phyloP scores from a whole-genome alignment of 2,329 filamentous ascomycete genomes.

The Epichloe baconii region DNA sequence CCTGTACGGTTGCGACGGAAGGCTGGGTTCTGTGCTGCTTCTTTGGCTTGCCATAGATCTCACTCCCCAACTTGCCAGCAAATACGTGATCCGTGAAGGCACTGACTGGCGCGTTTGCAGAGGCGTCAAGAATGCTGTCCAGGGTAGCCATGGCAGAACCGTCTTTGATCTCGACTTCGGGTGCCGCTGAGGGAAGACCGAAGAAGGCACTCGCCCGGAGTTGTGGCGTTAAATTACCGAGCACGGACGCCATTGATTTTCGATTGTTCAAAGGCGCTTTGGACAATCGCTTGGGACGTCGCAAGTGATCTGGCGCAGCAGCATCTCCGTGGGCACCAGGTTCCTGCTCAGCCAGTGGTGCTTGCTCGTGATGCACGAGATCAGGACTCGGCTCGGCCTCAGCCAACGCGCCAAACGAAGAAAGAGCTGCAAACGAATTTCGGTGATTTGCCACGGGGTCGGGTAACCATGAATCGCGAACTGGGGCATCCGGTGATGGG shows the following conservation, averaged over 20 bases:
- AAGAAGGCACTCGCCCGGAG: conserved; percentile 88
- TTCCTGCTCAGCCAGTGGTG: conserved; percentile 6
- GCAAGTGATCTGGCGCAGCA: conserved; percentile 13
- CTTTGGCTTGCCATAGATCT: conserved; percentile 56
- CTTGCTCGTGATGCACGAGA: conserved; percentile 1
- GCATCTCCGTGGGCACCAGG: conserved; percentile 9
- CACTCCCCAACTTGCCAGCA: conserved; percentile 59
- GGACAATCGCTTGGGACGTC: conserved; percentile 22
- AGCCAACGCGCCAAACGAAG: conserved; percentile 13
- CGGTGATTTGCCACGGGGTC: conserved; percentile 30
- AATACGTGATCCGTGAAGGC: conserved; percentile 87
- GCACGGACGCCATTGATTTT: conserved; percentile 19
- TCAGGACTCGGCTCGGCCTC: conserved; percentile 9
- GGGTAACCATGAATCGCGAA: conserved; percentile 28
- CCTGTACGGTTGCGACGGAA: conserved; percentile 14
- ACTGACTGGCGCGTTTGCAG: conserved; percentile 72
- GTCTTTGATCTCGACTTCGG: conserved; percentile 48
- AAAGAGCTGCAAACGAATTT: conserved; percentile 20
- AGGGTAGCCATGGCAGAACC: conserved; percentile 81
- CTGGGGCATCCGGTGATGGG: conserved; percentile 8
- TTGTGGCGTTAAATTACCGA: conserved; percentile 54
- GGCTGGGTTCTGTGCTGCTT: conserved; percentile 28
- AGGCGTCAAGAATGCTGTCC: conserved; percentile 84
- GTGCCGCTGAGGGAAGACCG: conserved; percentile 46
- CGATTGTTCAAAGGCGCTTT: conserved; percentile 18